Conservation (phyloP, 2,329 filamentous ascomycete genomes). For the Lachnellula arida region DNA sequence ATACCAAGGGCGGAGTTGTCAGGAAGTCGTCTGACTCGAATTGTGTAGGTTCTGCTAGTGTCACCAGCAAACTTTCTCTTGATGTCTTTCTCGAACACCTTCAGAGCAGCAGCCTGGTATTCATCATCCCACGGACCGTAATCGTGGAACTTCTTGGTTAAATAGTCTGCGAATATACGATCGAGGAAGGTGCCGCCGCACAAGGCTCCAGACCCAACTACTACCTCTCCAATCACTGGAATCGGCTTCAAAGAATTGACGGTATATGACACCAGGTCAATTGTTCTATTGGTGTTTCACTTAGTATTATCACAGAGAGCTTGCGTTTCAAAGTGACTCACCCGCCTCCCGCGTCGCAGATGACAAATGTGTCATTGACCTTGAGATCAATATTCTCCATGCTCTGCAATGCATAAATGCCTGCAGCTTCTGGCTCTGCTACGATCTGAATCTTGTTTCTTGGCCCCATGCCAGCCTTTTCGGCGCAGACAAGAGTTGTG, state of each 20-base stretch:
- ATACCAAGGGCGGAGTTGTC: slow-evolving; percentile 39
- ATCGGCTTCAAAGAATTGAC: slow-evolving; percentile 13
- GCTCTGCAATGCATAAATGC: slow-evolving; percentile 8
- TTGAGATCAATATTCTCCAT: slow-evolving; percentile 12
- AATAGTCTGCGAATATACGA: slow-evolving; percentile 20
- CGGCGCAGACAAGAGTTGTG: slow-evolving; percentile 1
- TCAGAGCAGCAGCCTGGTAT: slow-evolving; percentile 13
- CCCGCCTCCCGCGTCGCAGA: slow-evolving; percentile 33
- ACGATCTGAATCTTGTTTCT: slow-evolving; percentile 8
- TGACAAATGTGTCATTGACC: slow-evolving; percentile 30
- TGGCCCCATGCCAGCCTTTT: slow-evolving; percentile 6
- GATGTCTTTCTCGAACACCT: slow-evolving; percentile 17
- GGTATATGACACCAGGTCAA: slow-evolving; percentile 32
- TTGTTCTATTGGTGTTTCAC: slow-evolving; percentile 14
- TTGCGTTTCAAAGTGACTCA: background rate
- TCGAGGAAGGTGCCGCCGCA: slow-evolving; percentile 27
- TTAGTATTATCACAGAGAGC: background rate
- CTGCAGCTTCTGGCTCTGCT: slow-evolving; percentile 13
- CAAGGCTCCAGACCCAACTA: slow-evolving; percentile 19
- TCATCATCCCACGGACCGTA: slow-evolving; percentile 11
- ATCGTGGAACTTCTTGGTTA: slow-evolving; percentile 14
- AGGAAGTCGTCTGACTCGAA: slow-evolving; percentile 33
- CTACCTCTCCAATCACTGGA: slow-evolving; percentile 23
- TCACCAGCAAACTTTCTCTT: slow-evolving; percentile 8
- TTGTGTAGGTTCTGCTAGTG: slow-evolving; percentile 30